Percentiles rank a stretch among this genome's conserved stretches.
These are phyloP conservation scores for Chaetomidium leptoderma DNA, from an alignment of 495 filamentous ascomycete species.

Conservation along the genomic window DNA sequence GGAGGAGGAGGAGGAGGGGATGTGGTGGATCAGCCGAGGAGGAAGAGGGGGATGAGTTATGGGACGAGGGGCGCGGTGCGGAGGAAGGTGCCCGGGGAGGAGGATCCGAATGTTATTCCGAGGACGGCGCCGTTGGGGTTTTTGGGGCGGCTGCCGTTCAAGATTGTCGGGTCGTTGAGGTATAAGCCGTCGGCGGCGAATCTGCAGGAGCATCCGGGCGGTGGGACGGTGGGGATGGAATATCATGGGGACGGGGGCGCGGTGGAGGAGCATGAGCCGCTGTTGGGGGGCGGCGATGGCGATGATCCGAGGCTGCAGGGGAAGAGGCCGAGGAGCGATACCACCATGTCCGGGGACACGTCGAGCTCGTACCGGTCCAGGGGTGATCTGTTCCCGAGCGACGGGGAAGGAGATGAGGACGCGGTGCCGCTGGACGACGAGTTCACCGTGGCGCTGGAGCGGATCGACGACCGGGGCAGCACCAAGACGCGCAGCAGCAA, in stretches of 20 bases:
- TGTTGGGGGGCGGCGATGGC: constrained; percentile 59
- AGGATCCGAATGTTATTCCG: constrained; percentile 88
- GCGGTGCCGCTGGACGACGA: constrained; percentile 92
- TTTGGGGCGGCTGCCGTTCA: constrained; percentile 76
- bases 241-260: constrained; percentile 17
- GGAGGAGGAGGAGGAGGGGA: constrained; percentile 34
- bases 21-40: constrained; percentile 60
- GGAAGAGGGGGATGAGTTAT: constrained; percentile 84
- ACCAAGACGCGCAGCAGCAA: constrained; percentile 59
- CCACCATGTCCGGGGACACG: constrained; percentile 74
- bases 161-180: constrained; percentile 72
- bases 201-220: constrained; percentile 76
- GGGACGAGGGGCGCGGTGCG: constrained; percentile 60
- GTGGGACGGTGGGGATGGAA: constrained; percentile 43
- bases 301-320: constrained; percentile 47
- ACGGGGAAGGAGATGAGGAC: constrained; percentile 83
- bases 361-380: constrained; percentile 89
- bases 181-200: constrained; percentile 92
- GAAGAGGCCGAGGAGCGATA: constrained; percentile 61
- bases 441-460: constrained; percentile 73
- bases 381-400: constrained; percentile 89
- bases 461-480: constrained; percentile 69
- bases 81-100: constrained; percentile 64
- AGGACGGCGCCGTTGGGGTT: constrained; percentile 84
- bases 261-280: constrained; percentile 63